These are phyloP conservation scores for Ogataea zsoltii DNA, from an alignment of 805 yeast genomes.

Conservation along the genomic window DNA sequence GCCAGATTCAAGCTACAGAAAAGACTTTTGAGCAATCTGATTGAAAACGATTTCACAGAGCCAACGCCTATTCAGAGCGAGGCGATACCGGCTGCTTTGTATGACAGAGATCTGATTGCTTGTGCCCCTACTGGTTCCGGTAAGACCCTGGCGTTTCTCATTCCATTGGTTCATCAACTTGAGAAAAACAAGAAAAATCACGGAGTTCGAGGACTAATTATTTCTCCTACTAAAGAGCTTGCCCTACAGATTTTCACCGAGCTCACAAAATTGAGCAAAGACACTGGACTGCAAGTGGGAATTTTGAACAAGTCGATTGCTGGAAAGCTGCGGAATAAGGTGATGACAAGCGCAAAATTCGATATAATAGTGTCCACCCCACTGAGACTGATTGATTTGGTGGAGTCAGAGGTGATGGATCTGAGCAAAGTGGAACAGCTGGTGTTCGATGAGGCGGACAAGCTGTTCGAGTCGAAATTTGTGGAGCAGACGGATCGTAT, in stretches of 20 bases:
- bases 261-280: conserved; percentile 56
- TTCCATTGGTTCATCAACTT: conserved; percentile 70
- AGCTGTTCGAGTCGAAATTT: conserved; percentile 82
- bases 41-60: conserved; percentile 68
- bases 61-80: conserved; percentile 96
- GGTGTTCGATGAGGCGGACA: conserved; percentile 95
- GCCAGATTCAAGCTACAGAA: conserved; percentile 66
- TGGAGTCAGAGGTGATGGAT: conserved; percentile 60
- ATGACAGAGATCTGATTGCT: conserved; percentile 76
- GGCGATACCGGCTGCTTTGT: conserved; percentile 73
- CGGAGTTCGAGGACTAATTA: conserved; percentile 72
- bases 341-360: conserved; percentile 59
- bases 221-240: conserved; percentile 94
- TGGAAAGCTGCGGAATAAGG: conserved; percentile 62
- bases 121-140: conserved; percentile 99
- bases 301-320: conserved; percentile 72
- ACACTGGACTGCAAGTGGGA: conserved; percentile 58
- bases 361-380: conserved; percentile 90
- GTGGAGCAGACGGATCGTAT: conserved; percentile 89
- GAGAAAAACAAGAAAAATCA: conserved; percentile 32
- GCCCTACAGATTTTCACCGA: conserved; percentile 82
- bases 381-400: conserved; percentile 76
- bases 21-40: conserved; percentile 59
- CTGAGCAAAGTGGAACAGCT: conserved; percentile 69
- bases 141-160: conserved; percentile 86